phyloP scores from a whole-genome alignment of 257 asterid species.

The Scutellaria galericulata region DNA sequence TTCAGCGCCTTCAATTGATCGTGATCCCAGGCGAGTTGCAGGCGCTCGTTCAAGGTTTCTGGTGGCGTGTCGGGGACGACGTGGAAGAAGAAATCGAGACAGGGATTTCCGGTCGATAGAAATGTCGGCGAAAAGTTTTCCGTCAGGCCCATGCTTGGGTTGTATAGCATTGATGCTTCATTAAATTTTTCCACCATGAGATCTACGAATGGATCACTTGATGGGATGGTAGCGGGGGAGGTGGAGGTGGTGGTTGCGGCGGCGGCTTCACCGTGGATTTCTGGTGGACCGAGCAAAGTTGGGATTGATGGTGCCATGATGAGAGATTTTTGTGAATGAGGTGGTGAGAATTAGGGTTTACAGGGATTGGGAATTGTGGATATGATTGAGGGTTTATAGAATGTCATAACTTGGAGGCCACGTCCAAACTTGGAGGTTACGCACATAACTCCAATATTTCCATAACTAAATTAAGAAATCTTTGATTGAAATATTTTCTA shows the following conservation, averaged over 20 bases:
- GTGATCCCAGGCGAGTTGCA: conserved; percentile 28
- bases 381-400: not conserved
- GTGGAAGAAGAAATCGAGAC: conserved; percentile 23
- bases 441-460: not conserved
- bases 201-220: conserved; percentile 34
- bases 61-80: conserved; percentile 31
- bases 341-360: not conserved
- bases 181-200: conserved; percentile 29
- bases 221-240: not conserved
- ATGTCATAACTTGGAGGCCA: not conserved
- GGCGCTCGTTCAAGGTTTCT: conserved; percentile 8
- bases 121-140: conserved; percentile 33
- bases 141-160: conserved; percentile 44
- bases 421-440: not conserved
- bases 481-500: too few species aligned
- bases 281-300: conserved; percentile 43
- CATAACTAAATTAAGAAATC: too few species aligned
- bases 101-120: conserved; percentile 9
- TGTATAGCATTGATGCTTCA: not conserved
- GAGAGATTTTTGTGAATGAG: not conserved
- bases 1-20: conserved; percentile 42
- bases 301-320: conserved; percentile 24
- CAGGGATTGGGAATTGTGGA: too few species aligned
- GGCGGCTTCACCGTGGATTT: conserved; percentile 32
- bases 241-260: not conserved